Conservation (phyloP, 2,329 filamentous ascomycete species). For the Clonostachys byssicola region DNA sequence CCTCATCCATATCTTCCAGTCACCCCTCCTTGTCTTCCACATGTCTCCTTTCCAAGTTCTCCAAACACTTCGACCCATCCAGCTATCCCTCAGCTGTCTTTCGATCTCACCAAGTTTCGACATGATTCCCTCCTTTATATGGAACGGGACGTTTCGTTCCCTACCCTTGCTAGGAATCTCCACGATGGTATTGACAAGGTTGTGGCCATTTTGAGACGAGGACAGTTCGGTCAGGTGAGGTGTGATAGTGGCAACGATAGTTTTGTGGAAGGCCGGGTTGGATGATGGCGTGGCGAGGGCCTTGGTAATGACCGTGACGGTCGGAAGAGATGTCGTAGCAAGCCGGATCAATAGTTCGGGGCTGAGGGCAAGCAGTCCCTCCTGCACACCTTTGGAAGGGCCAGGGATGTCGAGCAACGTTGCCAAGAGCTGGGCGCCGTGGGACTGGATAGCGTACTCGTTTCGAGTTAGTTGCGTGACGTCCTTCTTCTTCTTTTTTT, state of each 20-base stretch:
- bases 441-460: constrained; percentile 51
- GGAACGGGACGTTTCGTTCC: constrained; percentile 46
- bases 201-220: constrained; percentile 44
- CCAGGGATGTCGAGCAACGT: constrained; percentile 74
- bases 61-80: constrained; percentile 53
- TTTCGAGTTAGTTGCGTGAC: constrained; percentile 44
- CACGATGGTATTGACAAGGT: constrained; percentile 44
- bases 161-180: constrained; percentile 43
- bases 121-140: constrained; percentile 54
- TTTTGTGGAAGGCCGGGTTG: constrained; percentile 51
- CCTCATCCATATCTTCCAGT: constrained; percentile 56
- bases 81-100: constrained; percentile 43
- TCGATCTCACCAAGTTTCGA: constrained; percentile 41
- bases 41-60: constrained; percentile 53
- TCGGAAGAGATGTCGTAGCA: constrained; percentile 49
- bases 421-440: constrained; percentile 79
- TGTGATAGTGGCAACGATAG: constrained; percentile 39
- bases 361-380: constrained; percentile 59
- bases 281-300: constrained; percentile 42
- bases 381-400: constrained; percentile 67
- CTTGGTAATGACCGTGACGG: constrained; percentile 43
- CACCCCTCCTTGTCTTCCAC: constrained; percentile 46
- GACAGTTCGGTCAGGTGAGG: constrained; percentile 42
- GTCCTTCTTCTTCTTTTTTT: constrained; percentile 26
- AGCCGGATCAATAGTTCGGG: constrained; percentile 56